Base-by-base conservation (phyloP, 257 asterid species). In the Nicotiana undulata region DNA sequence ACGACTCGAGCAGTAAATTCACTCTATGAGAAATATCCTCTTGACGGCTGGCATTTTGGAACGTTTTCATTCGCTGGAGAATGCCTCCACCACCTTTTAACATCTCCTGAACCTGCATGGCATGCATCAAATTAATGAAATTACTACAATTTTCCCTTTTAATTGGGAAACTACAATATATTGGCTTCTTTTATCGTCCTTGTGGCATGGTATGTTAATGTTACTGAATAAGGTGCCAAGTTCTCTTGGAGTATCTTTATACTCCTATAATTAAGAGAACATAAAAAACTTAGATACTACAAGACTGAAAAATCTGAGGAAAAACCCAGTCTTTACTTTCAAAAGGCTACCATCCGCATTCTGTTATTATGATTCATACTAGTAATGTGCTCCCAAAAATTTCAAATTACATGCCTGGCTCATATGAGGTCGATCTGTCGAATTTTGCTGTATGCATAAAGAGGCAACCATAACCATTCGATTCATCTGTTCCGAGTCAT, bases 341-440 rank as follows among this genome's bases (percentile, higher is more conserved):
- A 17, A 64, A 64, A 64, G 22, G 74, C 74, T 64, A 31, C 70
- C 10, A 31, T 31, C 24, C 74, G 17, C 6, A 9, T 64, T 64
- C 13, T 64, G 15, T 70, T 70, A 44, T 10, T 70, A 44, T 70
- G 20, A 22, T 70, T 44, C 77, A 70, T 22, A 46, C 37, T 22
- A 29, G 56, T 70, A 22, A 70, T 44, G 37, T 70, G 22, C 20
- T 6, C 22, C 37, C 7, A 12, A 22, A 70, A 49, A 3, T 44
- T 22, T 70, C n/a, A 70, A 29, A 44, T 44, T 44, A 46, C 86
- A 28, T 87, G 89, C 99, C 95, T 94, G 94, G 88, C 93, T 90
- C 98, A 96, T 96, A 24, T 65, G 83, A 84, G 99, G 99, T 82
- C 99, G 90, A 40, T 92, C 98, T 26, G 92, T n/a, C 29, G 98